Percentiles rank a stretch among this genome's conserved stretches.
phyloP scores from a whole-genome alignment of 176 grass and related monocot genomes.

The Eragrostis curvula region DNA sequence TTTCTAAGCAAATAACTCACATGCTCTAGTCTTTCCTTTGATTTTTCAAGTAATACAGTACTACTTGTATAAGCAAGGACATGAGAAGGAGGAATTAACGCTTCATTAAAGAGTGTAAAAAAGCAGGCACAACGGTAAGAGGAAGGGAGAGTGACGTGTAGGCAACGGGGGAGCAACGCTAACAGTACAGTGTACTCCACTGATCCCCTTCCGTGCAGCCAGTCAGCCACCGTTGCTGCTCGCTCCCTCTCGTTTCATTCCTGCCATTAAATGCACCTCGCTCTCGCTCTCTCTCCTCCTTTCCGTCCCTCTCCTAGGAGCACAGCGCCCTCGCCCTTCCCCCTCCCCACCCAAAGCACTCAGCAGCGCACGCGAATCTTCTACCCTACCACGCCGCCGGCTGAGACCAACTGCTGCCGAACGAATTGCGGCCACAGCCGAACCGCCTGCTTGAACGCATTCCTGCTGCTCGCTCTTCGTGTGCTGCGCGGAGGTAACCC shows the following conservation, averaged over 20 bases:
- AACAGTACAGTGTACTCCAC: background rate
- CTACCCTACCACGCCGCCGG: background rate
- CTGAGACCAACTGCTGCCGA: constrained; percentile 1
- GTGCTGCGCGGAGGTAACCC: constrained; percentile 36
- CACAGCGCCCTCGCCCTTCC: too few relatives aligned
- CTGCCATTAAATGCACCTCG: constrained; percentile 41
- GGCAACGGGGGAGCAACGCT: background rate
- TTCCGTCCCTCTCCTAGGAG: background rate
- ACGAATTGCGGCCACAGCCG: background rate
- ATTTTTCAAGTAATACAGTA: too few relatives aligned
- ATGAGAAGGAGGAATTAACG: too few relatives aligned
- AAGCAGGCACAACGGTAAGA: background rate
- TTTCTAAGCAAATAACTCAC: too few relatives aligned
- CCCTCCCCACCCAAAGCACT: background rate
- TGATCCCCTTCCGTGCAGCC: background rate
- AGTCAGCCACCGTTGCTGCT: background rate
- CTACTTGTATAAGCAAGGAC: too few relatives aligned
- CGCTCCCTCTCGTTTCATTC: constrained; percentile 16
- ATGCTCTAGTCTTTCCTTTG: too few relatives aligned
- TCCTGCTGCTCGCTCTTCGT: background rate
- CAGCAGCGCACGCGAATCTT: background rate
- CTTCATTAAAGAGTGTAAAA: background rate
- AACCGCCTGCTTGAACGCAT: constrained; percentile 20
- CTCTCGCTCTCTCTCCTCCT: constrained; percentile 19
- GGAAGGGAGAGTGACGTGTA: background rate